Evolutionary conservation across 257 asterid species (phyloP).

Genomic region (Solanum bulbocastanum): DNA sequence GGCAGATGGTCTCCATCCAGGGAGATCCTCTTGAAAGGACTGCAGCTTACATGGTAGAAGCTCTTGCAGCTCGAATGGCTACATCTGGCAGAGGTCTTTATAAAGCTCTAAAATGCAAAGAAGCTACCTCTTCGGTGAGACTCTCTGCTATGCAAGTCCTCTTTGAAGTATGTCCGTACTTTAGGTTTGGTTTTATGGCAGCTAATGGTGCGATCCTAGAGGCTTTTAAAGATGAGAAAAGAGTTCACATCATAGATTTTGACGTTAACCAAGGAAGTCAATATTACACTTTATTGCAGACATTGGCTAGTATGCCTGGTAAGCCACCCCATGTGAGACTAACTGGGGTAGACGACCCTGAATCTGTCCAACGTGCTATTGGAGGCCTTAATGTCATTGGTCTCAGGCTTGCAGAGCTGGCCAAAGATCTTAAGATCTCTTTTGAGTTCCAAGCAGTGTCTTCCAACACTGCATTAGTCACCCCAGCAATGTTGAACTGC

Average conservation of each 20-base stretch:
- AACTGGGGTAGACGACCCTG: constrained; percentile 95
- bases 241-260: constrained; percentile 76
- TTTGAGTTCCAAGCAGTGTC: constrained; percentile 65
- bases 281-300: constrained; percentile 68
- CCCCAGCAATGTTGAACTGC: constrained; percentile 40
- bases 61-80: constrained; percentile 79
- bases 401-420: constrained; percentile 56
- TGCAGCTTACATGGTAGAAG: constrained; percentile 96
- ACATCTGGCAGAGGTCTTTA: constrained; percentile 88
- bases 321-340: constrained; percentile 46
- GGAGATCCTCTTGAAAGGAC: constrained; percentile 82
- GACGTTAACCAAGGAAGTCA: constrained; percentile 96
- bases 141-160: constrained; percentile 96
- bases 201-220: constrained; percentile 83
- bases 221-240: constrained; percentile 47
- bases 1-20: constrained; percentile 69
- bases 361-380: constrained; percentile 65
- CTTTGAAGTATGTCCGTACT: constrained; percentile 92
- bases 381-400: constrained; percentile 73
- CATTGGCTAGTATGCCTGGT: constrained; percentile 46
- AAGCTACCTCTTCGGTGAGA: constrained; percentile 58
- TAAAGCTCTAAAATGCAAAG: constrained; percentile 75
- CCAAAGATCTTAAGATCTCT: constrained; percentile 43
- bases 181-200: constrained; percentile 81
- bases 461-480: constrained; percentile 51